These are phyloP conservation scores for Talaromyces piceae DNA, from an alignment of 2,329 filamentous ascomycete genomes.

Conservation along the genomic window DNA sequence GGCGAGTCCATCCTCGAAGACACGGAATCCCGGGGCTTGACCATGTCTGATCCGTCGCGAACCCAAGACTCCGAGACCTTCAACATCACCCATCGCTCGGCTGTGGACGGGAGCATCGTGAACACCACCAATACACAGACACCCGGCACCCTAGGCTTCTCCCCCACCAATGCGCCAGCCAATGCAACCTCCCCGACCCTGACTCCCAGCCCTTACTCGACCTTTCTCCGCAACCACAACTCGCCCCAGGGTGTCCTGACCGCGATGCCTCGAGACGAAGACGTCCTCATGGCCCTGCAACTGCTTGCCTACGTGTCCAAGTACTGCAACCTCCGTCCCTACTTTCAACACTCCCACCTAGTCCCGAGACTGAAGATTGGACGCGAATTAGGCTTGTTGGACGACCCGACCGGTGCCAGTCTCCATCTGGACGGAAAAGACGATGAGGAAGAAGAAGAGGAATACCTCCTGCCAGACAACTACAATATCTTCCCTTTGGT, in stretches of 20 bases:
- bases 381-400: slow-evolving; percentile 71
- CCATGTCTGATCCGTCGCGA: slow-evolving; percentile 72
- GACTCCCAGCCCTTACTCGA: slow-evolving; percentile 63
- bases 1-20: slow-evolving; percentile 68
- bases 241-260: slow-evolving; percentile 70
- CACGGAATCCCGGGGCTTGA: slow-evolving; percentile 64
- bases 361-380: slow-evolving; percentile 89
- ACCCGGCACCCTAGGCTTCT: slow-evolving; percentile 63
- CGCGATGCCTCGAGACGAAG: slow-evolving; percentile 92
- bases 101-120: slow-evolving; percentile 76
- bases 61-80: slow-evolving; percentile 84
- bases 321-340: slow-evolving; percentile 91
- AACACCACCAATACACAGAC: slow-evolving; percentile 62
- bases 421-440: slow-evolving; percentile 23
- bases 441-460: slow-evolving; percentile 67
- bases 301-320: slow-evolving; percentile 96
- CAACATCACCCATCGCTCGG: slow-evolving; percentile 81
- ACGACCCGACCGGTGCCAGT: slow-evolving; percentile 53
- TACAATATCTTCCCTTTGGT: slow-evolving; percentile 98
- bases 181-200: slow-evolving; percentile 66
- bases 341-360: slow-evolving; percentile 91
- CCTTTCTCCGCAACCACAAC: slow-evolving; percentile 69
- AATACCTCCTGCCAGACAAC: slow-evolving; percentile 86
- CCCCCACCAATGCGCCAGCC: slow-evolving; percentile 55
- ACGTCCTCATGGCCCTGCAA: slow-evolving; percentile 96